phyloP scores from a whole-genome alignment of 139 green algal species.

The Chlorella sp. region DNA sequence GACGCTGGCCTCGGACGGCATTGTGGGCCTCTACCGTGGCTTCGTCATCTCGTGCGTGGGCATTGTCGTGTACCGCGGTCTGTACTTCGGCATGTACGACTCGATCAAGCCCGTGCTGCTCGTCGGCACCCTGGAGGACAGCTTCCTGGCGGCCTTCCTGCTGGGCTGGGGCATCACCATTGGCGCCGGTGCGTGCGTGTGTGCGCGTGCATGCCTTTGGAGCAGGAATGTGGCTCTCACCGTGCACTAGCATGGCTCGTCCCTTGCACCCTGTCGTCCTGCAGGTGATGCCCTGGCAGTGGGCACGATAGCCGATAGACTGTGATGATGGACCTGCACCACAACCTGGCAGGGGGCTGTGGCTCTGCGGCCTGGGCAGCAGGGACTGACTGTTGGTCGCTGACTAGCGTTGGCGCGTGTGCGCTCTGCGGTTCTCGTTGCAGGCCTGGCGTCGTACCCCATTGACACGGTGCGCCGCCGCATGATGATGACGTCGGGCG shows the following conservation, averaged over 20 bases:
- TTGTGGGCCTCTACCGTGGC: slow-evolving; percentile 54
- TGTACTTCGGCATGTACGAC: slow-evolving; percentile 99
- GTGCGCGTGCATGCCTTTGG: no score
- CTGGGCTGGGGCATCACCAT: slow-evolving; percentile 59
- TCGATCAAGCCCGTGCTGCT: slow-evolving; percentile 85
- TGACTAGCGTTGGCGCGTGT: no score
- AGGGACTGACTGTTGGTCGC: no score
- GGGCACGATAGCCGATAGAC: no score
- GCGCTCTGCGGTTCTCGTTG: no score
- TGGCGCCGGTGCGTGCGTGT: slow-evolving; percentile 48
- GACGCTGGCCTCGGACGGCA: slow-evolving; percentile 50
- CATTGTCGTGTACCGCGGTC: slow-evolving; percentile 98
- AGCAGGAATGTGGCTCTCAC: no score
- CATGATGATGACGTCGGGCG: slow-evolving; percentile 98
- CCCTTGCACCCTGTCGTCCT: no score
- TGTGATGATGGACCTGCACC: no score
- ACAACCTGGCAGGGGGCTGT: no score
- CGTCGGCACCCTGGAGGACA: slow-evolving; percentile 36
- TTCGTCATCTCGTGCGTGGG: slow-evolving; percentile 89
- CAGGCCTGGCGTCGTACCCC: slow-evolving; percentile 90
- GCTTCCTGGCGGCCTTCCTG: slow-evolving; percentile 47
- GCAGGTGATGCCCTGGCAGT: no score
- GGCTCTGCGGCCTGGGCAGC: no score
- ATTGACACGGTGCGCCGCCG: slow-evolving; percentile 98
- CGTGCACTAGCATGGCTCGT: no score